Evolutionary conservation across 2,329 filamentous ascomycete species (phyloP), one percentile per base, ranked within the genome.

Genomic region (Penicillium sp.): DNA sequence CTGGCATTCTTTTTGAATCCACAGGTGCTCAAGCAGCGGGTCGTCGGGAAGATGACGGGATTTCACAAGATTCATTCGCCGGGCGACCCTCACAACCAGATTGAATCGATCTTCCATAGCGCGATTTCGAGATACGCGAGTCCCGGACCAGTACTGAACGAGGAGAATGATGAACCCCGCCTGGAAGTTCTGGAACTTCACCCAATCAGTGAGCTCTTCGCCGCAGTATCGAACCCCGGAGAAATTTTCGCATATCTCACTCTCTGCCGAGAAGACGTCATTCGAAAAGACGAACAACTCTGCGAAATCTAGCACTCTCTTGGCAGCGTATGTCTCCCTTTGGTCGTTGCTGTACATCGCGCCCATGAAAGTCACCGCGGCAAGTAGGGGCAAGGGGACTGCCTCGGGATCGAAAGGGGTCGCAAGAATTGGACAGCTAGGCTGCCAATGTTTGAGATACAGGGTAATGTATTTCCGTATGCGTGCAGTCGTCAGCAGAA

Each of bases 401-500:
- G 61, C 62, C 12, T 72, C 65, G 2, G 69, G 62, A 46, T 72
- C 63, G 44, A 77, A 76, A 0, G 72, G 68, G 4, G 58, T 53
- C 53, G 77, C 73, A 4, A 77, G 57, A 25, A 77, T 70, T 0
- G 72, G 60, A 46, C 69, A 73, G 46, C 72, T 74, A 2, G 67
- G 67, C 29, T 77, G 73, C 68, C 74, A 76, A 49, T 69, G 70
- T 31, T 68, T 67, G 48, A 76, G 76, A 46, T 75, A 77, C 3
- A 74, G 58, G 1, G 61, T 57, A 3, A 73, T 57, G 46, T 72
- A 75, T 49, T 70, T 74, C 12, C 65, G 65, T 28, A 75, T 73
- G 22, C 67, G 68, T 0, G 64, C 63, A 1, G 71, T 70, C 0
- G 68, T 73, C 28, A 75, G 61, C 9, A 76, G 54, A 37, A 66